These are phyloP conservation scores for Tarenaya hassleriana DNA, from an alignment of 345 rosid species.

Conservation along the genomic window DNA sequence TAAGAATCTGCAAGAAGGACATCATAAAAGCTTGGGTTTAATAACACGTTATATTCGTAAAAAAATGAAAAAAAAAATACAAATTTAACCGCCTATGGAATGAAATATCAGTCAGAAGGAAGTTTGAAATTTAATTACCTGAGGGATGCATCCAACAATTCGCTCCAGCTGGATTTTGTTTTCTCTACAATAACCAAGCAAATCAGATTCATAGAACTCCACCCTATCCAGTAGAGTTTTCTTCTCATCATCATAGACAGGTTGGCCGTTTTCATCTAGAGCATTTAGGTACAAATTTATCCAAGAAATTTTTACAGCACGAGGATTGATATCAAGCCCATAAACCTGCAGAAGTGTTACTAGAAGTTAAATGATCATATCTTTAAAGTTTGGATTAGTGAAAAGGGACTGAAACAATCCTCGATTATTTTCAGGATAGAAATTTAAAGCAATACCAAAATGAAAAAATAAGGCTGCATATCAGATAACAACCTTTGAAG, in stretches of 20 bases:
- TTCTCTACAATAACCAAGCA: slow-evolving; percentile 57
- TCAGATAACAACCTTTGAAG: slow-evolving; percentile 28
- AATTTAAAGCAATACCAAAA: background rate
- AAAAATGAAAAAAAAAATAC: background rate
- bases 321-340: slow-evolving; percentile 79
- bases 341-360: slow-evolving; percentile 44
- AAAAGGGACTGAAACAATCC: background rate
- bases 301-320: slow-evolving; percentile 72
- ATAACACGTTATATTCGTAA: background rate
- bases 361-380: background rate
- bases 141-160: slow-evolving; percentile 87
- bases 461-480: background rate
- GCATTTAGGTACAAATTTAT: slow-evolving; percentile 75
- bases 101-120: background rate
- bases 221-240: slow-evolving; percentile 75
- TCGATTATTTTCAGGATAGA: background rate
- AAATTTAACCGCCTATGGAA: background rate
- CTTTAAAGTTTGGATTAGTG: background rate
- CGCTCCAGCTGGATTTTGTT: slow-evolving; percentile 55
- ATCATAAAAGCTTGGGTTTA: background rate
- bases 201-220: slow-evolving; percentile 77
- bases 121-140: slow-evolving; percentile 35
- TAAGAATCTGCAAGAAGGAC: slow-evolving; percentile 55
- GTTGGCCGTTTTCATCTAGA: slow-evolving; percentile 62
- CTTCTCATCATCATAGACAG: slow-evolving; percentile 58